Evolutionary conservation across 768 basidiomycete genomes (phyloP), one percentile per base, ranked within the genome.

Genomic region (Pulveroboletus sp.): DNA sequence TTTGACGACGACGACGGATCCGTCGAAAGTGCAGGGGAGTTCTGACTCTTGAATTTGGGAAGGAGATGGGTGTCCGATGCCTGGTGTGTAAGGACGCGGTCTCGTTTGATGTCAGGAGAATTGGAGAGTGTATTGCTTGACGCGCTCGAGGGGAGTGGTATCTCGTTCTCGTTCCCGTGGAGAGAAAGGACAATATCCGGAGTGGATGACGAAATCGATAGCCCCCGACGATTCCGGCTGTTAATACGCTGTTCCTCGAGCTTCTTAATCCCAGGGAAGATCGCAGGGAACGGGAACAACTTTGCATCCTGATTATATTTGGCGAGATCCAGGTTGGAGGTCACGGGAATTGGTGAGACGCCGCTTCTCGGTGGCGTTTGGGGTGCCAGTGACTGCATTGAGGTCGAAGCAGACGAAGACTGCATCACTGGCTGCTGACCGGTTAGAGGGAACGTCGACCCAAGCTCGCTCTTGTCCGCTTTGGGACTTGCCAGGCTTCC

Each of bases 261-360:
- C 58, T 80, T 79, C 60, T 83, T 78, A 67, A 93, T 85, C 31
- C 90, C 91, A 22, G 90, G 91, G 77, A 95, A 93, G 68, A 93
- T 85, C 34, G 89, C 91, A 22, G 90, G 91, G 77, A 95, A 93
- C 1, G 93, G 91, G 68, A 86, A 88, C 30, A 96, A 74, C 64
- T 97, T 97, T 27, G 79, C 65, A 49, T 79, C 76, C 45, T 58
- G 59, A 54, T 82, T 81, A 68, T 87, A 94, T 68, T 77, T 89
- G 24, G 76, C 74, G 63, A 84, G 68, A 68, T 91, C 89, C 26
- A 79, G 78, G 13, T 81, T 76, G 23, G 86, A 83, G 11, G 82
- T 78, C 16, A 82, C 78, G 34, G 91, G 91, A 31, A 93, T 80
- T n/a, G 89, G 86, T 8, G 89, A 92, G 11, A 79, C 76, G 31